These are phyloP conservation scores for Vararia minispora DNA, from an alignment of 768 basidiomycete genomes.

Conservation along the genomic window DNA sequence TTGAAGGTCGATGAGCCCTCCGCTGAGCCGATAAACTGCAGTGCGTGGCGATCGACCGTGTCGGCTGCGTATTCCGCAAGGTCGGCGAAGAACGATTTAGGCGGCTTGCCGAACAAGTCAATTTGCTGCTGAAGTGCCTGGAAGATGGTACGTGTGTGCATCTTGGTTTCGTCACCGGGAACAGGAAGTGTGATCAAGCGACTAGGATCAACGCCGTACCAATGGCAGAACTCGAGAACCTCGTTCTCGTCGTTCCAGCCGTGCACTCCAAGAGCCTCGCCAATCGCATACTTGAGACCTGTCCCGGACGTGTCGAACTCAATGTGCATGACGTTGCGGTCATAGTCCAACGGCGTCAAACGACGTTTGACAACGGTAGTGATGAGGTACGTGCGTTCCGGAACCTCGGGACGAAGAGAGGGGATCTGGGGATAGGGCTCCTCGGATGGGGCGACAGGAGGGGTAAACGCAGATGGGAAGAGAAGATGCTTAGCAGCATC, in stretches of 20 bases:
- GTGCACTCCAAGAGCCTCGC: slow-evolving; percentile 94
- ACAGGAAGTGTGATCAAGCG: slow-evolving; percentile 76
- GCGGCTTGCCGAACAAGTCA: slow-evolving; percentile 91
- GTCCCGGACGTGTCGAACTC: slow-evolving; percentile 91
- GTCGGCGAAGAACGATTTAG: slow-evolving; percentile 90
- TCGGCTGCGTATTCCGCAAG: slow-evolving; percentile 66
- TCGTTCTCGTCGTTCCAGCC: slow-evolving; percentile 95
- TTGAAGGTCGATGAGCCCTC: slow-evolving; percentile 92
- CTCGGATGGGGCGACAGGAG: slow-evolving; percentile 25
- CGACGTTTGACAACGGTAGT: slow-evolving; percentile 92
- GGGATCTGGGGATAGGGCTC: slow-evolving; percentile 50
- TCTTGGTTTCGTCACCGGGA: slow-evolving; percentile 43
- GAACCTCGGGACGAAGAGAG: slow-evolving; percentile 71
- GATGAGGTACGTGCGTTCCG: slow-evolving; percentile 87
- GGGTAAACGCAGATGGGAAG: slow-evolving; percentile 73
- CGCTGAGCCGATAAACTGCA: slow-evolving; percentile 87
- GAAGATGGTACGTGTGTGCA: slow-evolving; percentile 91
- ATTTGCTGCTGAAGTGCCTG: slow-evolving; percentile 95
- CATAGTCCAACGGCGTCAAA: slow-evolving; percentile 89
- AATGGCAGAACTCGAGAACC: slow-evolving; percentile 77
- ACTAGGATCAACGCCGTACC: slow-evolving; percentile 83
- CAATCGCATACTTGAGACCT: slow-evolving; percentile 89
- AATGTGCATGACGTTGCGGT: slow-evolving; percentile 98
- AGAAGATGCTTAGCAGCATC: slow-evolving; percentile 81
- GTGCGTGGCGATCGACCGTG: slow-evolving; percentile 61